Conservation (phyloP, 495 filamentous ascomycete species). For the Endocarpon pusillum region DNA sequence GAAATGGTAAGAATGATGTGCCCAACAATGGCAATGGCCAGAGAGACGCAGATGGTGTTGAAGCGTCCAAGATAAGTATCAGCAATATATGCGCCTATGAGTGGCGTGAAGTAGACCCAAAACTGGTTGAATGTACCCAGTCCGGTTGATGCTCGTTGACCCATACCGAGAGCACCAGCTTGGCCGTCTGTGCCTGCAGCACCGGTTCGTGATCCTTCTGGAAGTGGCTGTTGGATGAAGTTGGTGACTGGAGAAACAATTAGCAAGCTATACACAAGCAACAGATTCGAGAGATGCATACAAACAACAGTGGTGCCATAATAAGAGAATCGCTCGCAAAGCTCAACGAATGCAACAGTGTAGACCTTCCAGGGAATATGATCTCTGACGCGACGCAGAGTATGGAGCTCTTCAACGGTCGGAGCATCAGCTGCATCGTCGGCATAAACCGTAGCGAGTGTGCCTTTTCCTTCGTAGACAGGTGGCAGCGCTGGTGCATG, state of each 20-base stretch:
- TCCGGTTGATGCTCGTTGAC: conserved; percentile 46
- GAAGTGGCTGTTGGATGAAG: conserved; percentile 52
- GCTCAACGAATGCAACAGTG: conserved; percentile 56
- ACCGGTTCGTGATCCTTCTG: conserved; percentile 41
- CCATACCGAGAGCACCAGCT: conserved; percentile 49
- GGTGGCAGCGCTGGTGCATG: too few relatives aligned
- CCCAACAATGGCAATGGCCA: conserved; percentile 41
- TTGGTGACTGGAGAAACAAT: conserved; percentile 43
- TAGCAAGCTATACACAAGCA: conserved; percentile 7
- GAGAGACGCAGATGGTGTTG: conserved; percentile 43
- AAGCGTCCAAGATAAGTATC: conserved; percentile 57
- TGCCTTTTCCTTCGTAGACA: too few relatives aligned
- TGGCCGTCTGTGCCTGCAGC: conserved; percentile 29
- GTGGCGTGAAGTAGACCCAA: conserved; percentile 57
- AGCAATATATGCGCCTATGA: conserved; percentile 52
- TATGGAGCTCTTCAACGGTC: conserved; percentile 39
- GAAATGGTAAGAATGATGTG: conserved; percentile 46
- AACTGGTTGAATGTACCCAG: conserved; percentile 56
- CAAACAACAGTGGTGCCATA: conserved; percentile 61
- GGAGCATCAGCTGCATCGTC: too few relatives aligned
- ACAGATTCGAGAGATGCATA: conserved; percentile 18
- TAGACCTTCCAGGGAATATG: conserved; percentile 46
- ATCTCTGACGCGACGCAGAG: conserved; percentile 47
- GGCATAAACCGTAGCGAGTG: too few relatives aligned
- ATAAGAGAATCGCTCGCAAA: conserved; percentile 67